phyloP scores from a whole-genome alignment of 1,284 basidiomycete species.

The Ustilago curta region DNA sequence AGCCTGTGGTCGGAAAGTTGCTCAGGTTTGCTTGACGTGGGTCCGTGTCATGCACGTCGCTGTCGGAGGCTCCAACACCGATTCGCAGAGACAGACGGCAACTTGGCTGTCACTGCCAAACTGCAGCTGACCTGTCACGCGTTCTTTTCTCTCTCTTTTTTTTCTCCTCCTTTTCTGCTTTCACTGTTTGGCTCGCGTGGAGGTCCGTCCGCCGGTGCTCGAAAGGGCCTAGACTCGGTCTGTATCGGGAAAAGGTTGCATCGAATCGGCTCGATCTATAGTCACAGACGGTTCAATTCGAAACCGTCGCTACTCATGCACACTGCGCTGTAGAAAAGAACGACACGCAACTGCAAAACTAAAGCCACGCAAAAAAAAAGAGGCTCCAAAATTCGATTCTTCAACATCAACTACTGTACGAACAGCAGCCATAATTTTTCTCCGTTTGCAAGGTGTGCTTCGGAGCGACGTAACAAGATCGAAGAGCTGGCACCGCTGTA shows the following conservation, averaged over 20 bases:
- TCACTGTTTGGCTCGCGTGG: constrained; percentile 22
- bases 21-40: not conserved
- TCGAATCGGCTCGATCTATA: not conserved
- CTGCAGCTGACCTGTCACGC: constrained; percentile 3
- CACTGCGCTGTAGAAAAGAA: too few relatives aligned
- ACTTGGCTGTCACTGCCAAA: too few relatives aligned
- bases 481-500: too few relatives aligned
- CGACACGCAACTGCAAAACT: too few relatives aligned
- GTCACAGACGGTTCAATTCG: not conserved
- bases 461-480: too few relatives aligned
- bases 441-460: too few relatives aligned
- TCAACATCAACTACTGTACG: too few relatives aligned
- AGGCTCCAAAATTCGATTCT: too few relatives aligned
- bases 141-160: constrained; percentile 2
- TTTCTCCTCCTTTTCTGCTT: not conserved
- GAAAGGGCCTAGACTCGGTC: constrained; percentile 4
- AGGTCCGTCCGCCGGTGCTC: constrained; percentile 24
- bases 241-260: not conserved
- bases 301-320: too few relatives aligned
- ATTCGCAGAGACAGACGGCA: constrained; percentile 8
- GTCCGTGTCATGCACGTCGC: constrained; percentile 9
- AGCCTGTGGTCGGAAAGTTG: too few relatives aligned
- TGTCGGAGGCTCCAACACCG: constrained; percentile 9
- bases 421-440: too few relatives aligned
- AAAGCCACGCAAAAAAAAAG: too few relatives aligned